Evolutionary conservation across 2,329 filamentous ascomycete species (phyloP), one percentile per base, ranked within the genome.

Genomic region (Pyrenochaeta sp.): DNA sequence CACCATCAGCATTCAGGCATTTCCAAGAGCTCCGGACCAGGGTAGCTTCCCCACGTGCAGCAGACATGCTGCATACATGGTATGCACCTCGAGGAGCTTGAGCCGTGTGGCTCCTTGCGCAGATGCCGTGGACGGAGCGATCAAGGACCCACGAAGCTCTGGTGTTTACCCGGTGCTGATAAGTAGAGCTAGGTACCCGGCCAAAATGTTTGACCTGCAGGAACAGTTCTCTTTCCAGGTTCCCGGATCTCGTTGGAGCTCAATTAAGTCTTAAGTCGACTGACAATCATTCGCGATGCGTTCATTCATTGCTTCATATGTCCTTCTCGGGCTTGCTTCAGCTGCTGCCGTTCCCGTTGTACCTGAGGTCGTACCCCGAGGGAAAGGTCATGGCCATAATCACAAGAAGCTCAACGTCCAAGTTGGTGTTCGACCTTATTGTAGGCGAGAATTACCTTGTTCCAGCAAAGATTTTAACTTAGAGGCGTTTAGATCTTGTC

Each of bases 401-500:
- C 56, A 63, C 45, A 65, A 71, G 55, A 59, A 56, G 46, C 61
- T 76, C 61, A 76, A 77, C 34, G 66, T 77, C 15, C 72, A 77
- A 50, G 66, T 78, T 22, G 76, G 75, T 36, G 66, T 70, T 36
- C 69, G 75, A 9, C 76, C 76, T 0, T 77, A 75, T 54, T 78
- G 19, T 19, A 19, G 19, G 19, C 19, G 19, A 19, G 19, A 19
- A 19, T 19, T 19, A 19, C 19, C 19, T 19, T 19, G 19, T 19
- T 19, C 19, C 19, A 19, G 19, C 19, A 19, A 19, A 19, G 19
- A 19, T 19, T 19, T 19, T 19, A 19, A 19, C 19, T 19, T 19
- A 19, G 19, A 19, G 19, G 19, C 19, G 19, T 19, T 19, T 19
- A 19, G 19, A 74, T 37, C 61, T 78, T 27, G 64, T 78, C 52